Base-by-base conservation (phyloP, 148 eudicot species). In the Silene uniflora region DNA sequence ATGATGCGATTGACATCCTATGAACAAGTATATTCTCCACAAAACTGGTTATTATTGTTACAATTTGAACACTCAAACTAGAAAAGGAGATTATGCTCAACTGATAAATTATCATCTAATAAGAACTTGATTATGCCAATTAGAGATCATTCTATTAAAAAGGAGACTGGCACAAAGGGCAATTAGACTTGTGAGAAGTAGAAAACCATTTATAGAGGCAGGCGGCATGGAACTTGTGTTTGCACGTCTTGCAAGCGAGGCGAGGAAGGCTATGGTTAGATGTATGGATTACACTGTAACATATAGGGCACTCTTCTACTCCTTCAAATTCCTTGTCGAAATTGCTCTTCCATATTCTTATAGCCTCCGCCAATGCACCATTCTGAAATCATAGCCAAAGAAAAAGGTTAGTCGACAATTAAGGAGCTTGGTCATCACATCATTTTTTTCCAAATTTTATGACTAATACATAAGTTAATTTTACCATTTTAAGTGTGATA, bases 321-420 rank as follows among this genome's bases (percentile, higher is more conserved):
- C 98, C 98, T 83, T 90, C 98, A 68, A 95, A 95, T 79, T 89
- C 98, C 86, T 95, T 95, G 88, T 95, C 96, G 61, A 95, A 90
- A 76, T 95, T 95, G 81, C 79, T 87, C 80, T 95, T 95, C 98
- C 98, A 95, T 81, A 81, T 92, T 60, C 88, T 71, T 85, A 95
- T 95, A 59, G 97, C 96, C 86, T 95, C 98, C 66, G 97, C 98
- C 81, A 95, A 74, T 22, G 96, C 98, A 52, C 98, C 98, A 81
- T 95, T 95, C 98, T 94, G 81, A 59, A 68, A 71, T 60, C 66
- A 77, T 61, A 75, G 35, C 80, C 10, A 49, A 67, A 62, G 17
- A 66, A 76, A 64, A 19, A 14, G n/a, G 23, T n/a, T 67, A n/a
- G 14, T 4, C 22, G 25, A 22, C 64, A 60, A 2, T 60, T 25